These are phyloP conservation scores for Aspergillus sp. DNA, from an alignment of 2,329 filamentous ascomycete species.

Conservation along the genomic window DNA sequence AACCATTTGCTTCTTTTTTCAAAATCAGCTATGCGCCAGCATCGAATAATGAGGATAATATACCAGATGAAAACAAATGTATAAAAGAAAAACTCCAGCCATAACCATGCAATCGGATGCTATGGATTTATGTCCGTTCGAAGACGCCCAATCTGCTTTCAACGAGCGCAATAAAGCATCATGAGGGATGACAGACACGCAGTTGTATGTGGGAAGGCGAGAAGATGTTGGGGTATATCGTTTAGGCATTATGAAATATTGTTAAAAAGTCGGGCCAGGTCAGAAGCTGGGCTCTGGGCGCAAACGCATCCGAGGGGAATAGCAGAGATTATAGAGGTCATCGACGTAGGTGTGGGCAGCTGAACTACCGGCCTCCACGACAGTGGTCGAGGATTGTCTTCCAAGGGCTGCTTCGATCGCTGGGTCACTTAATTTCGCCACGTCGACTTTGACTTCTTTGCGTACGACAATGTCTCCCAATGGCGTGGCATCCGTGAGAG, in stretches of 20 bases:
- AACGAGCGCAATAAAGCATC: neutral
- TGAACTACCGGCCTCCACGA: slow-evolving; percentile 27
- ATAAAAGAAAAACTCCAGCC: neutral
- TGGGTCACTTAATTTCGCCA: slow-evolving; percentile 29
- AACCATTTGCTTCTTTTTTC: neutral
- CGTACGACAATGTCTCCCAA: slow-evolving; percentile 63
- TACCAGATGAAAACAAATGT: neutral
- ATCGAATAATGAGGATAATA: neutral
- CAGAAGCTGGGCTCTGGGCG: slow-evolving; percentile 23
- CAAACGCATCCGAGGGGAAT: slow-evolving; percentile 29
- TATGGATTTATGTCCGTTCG: neutral
- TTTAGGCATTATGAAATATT: too few relatives aligned
- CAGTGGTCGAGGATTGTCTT: slow-evolving; percentile 23
- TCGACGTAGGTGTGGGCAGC: slow-evolving; percentile 47
- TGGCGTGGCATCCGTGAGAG: slow-evolving; percentile 19
- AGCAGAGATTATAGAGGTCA: slow-evolving; percentile 43
- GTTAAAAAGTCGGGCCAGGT: neutral
- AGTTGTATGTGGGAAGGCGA: too few relatives aligned
- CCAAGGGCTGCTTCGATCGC: slow-evolving; percentile 16
- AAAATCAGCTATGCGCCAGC: neutral
- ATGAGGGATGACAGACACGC: neutral
- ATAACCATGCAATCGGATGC: neutral
- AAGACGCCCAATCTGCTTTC: neutral
- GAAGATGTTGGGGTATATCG: neutral
- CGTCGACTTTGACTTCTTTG: slow-evolving; percentile 61